These are phyloP conservation scores for Cryphonectria naterciae DNA, from an alignment of 2,329 filamentous ascomycete genomes.

Conservation along the genomic window DNA sequence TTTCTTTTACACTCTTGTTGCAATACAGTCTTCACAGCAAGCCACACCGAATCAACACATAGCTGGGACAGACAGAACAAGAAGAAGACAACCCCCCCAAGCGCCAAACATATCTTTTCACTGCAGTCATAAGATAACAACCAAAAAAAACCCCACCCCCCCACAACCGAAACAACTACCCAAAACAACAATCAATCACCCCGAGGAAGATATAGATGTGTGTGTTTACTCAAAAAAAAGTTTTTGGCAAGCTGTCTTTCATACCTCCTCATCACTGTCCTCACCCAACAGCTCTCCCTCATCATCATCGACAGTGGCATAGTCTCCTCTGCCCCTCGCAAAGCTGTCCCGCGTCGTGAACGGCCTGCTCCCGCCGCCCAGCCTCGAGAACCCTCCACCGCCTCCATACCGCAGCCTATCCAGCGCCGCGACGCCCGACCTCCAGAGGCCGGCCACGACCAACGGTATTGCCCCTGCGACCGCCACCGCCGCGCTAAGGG, in stretches of 20 bases:
- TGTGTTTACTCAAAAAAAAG: neutral
- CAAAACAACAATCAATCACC: neutral
- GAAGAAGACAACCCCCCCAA: neutral
- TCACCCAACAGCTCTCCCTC: slow-evolving; percentile 94
- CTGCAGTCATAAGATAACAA: neutral
- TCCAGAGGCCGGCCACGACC: slow-evolving; percentile 73
- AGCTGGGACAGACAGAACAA: neutral
- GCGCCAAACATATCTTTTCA: slow-evolving; percentile 17
- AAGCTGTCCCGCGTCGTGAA: slow-evolving; percentile 92
- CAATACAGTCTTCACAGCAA: neutral
- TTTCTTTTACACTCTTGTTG: neutral
- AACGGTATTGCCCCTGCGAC: slow-evolving; percentile 69
- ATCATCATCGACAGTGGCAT: slow-evolving; percentile 86
- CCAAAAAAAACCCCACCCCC: no score
- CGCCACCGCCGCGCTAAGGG: slow-evolving; percentile 66
- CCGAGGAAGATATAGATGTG: neutral
- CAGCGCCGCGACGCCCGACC: slow-evolving; percentile 58
- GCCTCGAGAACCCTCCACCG: slow-evolving; percentile 52
- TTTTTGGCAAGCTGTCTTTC: slow-evolving; percentile 27
- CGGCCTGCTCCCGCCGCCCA: slow-evolving; percentile 62
- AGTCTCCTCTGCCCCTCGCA: slow-evolving; percentile 83
- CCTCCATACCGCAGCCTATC: slow-evolving; percentile 45
- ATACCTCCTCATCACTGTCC: slow-evolving; percentile 88
- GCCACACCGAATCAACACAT: neutral
- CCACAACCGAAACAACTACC: neutral